A percentile compares a stretch with the other conserved stretches of the same genome.
phyloP scores from a whole-genome alignment of 441 rosid genomes.

The Pelargonium australe region DNA sequence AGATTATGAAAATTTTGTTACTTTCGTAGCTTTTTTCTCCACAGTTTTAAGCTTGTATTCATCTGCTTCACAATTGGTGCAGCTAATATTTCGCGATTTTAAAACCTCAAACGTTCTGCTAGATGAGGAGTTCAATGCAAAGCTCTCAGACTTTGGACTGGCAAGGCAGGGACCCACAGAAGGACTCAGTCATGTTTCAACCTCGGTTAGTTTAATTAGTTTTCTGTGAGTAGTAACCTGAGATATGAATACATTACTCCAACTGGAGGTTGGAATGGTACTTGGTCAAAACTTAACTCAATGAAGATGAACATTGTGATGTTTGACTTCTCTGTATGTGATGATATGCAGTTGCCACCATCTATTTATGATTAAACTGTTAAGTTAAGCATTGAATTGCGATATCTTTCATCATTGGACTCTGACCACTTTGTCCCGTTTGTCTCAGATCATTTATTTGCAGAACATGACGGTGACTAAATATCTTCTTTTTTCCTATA shows the following conservation, averaged over 20 bases:
- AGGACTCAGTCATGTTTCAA: slow-evolving; percentile 82
- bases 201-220: slow-evolving; percentile 50
- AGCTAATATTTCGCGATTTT: slow-evolving; percentile 90
- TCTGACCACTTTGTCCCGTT: too few species aligned
- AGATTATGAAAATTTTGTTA: background rate
- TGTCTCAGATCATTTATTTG: too few species aligned
- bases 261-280: background rate
- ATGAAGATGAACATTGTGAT: background rate
- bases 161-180: slow-evolving; percentile 92
- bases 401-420: too few species aligned
- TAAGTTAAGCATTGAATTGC: too few species aligned
- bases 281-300: background rate
- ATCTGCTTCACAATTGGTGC: slow-evolving; percentile 20
- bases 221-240: background rate
- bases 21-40: background rate
- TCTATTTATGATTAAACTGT: too few species aligned
- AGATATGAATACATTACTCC: background rate
- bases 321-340: too few species aligned
- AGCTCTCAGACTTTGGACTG: slow-evolving; percentile 92
- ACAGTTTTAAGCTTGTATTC: slow-evolving; percentile 9
- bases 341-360: too few species aligned
- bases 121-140: slow-evolving; percentile 75
- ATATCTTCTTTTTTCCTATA: too few species aligned
- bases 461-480: too few species aligned
- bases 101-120: slow-evolving; percentile 81